phyloP scores from a whole-genome alignment of 306 rosid genomes.

The apple (Malus domestica) region DNA sequence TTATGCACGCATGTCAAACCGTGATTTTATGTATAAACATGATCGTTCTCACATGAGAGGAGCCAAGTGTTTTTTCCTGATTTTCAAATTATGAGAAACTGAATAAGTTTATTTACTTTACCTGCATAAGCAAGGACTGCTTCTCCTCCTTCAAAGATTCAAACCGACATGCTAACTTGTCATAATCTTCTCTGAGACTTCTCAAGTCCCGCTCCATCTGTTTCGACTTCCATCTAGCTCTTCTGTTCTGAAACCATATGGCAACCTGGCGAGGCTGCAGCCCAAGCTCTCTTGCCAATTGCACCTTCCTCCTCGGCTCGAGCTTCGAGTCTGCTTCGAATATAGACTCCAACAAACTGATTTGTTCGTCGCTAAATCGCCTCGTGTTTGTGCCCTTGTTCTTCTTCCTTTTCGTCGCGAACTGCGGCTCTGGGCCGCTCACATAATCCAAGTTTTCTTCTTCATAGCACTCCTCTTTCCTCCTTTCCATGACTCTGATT shows the following conservation, averaged over 20 bases:
- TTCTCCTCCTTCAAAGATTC: constrained; percentile 70
- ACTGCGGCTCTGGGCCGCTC: constrained; percentile 18
- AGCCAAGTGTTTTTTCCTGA: neutral
- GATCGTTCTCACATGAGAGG: no score
- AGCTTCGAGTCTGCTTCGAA: constrained; percentile 80
- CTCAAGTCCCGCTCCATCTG: constrained; percentile 64
- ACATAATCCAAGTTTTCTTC: constrained; percentile 25
- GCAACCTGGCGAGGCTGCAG: constrained; percentile 92
- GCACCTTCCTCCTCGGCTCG: constrained; percentile 72
- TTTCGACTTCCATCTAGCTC: constrained; percentile 96
- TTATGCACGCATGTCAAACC: neutral
- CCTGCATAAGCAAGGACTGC: constrained; percentile 66
- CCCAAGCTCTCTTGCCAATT: constrained; percentile 76
- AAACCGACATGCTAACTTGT: constrained; percentile 44
- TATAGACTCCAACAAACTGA: constrained; percentile 55
- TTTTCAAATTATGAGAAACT: neutral
- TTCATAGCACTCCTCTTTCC: constrained; percentile 35
- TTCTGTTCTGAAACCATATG: constrained; percentile 91
- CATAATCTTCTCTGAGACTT: constrained; percentile 58
- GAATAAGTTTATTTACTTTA: constrained; percentile 12
- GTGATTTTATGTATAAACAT: neutral
- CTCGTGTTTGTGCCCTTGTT: constrained; percentile 45
- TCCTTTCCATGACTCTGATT: constrained; percentile 30
- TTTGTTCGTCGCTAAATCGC: constrained; percentile 79
- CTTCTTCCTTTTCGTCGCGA: constrained; percentile 39